Evolutionary conservation across 805 yeast genomes (phyloP), one percentile per base, ranked within the genome.

Genomic region (Sugiyamaella smithiae): DNA sequence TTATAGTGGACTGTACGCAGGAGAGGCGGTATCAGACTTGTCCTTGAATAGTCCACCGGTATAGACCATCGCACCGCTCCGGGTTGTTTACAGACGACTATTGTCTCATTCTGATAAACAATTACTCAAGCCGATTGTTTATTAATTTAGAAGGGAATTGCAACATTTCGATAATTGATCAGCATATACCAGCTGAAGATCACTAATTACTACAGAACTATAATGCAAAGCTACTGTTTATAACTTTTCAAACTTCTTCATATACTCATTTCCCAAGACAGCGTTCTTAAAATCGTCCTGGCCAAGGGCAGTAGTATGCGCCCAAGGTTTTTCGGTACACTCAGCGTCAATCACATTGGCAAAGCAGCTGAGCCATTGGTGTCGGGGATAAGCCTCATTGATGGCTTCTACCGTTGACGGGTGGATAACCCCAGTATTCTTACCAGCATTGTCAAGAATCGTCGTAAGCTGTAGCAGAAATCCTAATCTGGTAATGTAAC

Each of bases 321-420:
- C 46, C 61, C 61, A 57, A 5, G 61, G 61, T 41, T 57, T 57
- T 14, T 45, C 29, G 12, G 19, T 36, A 28, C 45, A 53, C 43
- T 57, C 61, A 17, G 47, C 48, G 20, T 49, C 52, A 31, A 56
- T 50, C 17, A 44, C 45, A 9, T 42, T 32, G 17, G 58, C 45
- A 38, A 57, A 56, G 48, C 61, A 57, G n/a, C 33, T 24, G n/a
- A 51, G 45, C 60, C 61, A 57, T 9, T 48, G 43, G 22, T 42
- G 47, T 4, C 61, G 53, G 14, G 59, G 57, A 19, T 42, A 51
- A 8, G 29, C 42, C 20, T 43, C 43, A 20, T 49, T 53, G 20
- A 57, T 53, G 17, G 47, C 53, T 11, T 46, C 52, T 24, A 57
- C 44, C 5, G 60, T 57, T 6, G 48, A 47, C 9, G 41, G 48